Evolutionary conservation across 2,329 filamentous ascomycete species (phyloP), one percentile per base, ranked within the genome.

Genomic region (Hirsutella thompsonii): DNA sequence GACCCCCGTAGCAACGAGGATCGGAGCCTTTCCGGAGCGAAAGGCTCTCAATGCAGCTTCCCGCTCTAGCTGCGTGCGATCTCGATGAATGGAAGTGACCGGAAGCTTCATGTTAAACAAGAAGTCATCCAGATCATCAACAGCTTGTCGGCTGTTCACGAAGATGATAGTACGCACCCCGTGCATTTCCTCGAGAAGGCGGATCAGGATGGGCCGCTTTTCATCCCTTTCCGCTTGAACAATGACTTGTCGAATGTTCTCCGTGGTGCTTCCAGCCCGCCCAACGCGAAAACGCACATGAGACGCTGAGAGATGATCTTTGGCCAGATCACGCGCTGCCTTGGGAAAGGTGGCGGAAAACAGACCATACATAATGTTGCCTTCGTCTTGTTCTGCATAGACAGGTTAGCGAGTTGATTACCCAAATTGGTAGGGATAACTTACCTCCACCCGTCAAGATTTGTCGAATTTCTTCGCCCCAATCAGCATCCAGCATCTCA

Each of bases 321-420:
- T 79, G 10, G 89, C 90, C 13, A 96, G 64, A 20, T 81, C 70
- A 23, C 88, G 85, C 47, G 85, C 78, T 0, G 66, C 67, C 64
- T 83, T 88, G 33, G 89, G 86, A 61, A 98, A 96, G 0, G 92
- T 96, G 1, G 92, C 92, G 0, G 88, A 94, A 59, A 96, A 96
- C 66, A 98, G 82, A 62, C 94, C 71, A 58, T 79, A 81, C 42
- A 70, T 74, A 51, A 80, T 63, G 46, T 74, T 73, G 3, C 72
- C 87, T 42, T 83, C 78, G 46, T 94, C 77, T 49, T 94, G 66
- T 60, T 78, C 71, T 94, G 66, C 68, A 42, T 10, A 6, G 28
- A 36, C 21, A 20, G 5, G 16, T 38, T 4, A 42, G 26, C 10
- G 20, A 8, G 3, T 20, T 16, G 16, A 18, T 11, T 13, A n/a